These are phyloP conservation scores for Hapsidospora chrysogenum DNA, from an alignment of 495 filamentous ascomycete genomes.

Conservation along the genomic window DNA sequence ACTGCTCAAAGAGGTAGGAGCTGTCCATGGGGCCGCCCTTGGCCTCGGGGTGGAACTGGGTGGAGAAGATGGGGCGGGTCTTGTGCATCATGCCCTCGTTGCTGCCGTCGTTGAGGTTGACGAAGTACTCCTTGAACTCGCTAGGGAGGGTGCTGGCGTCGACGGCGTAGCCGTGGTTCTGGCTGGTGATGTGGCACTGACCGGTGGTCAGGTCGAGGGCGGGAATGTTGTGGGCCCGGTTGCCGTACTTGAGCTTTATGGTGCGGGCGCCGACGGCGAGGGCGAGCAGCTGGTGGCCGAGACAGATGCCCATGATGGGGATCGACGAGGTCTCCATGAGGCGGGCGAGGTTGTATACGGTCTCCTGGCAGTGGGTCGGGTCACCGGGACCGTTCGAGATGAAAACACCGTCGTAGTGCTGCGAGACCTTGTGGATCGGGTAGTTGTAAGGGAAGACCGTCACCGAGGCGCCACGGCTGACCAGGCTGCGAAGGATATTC, in stretches of 20 bases:
- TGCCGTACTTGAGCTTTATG: slow-evolving; percentile 93
- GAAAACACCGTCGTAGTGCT: slow-evolving; percentile 96
- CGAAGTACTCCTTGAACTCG: slow-evolving; percentile 92
- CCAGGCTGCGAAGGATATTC: slow-evolving; percentile 91
- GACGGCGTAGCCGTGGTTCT: slow-evolving; percentile 98
- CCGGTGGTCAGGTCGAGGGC: slow-evolving; percentile 87
- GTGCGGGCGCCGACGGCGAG: slow-evolving; percentile 73
- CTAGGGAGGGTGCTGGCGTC: slow-evolving; percentile 64
- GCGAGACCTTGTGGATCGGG: slow-evolving; percentile 92
- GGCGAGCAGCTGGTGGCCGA: slow-evolving; percentile 79
- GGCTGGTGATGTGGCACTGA: slow-evolving; percentile 92
- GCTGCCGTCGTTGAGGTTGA: slow-evolving; percentile 88
- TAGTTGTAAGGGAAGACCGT: slow-evolving; percentile 93
- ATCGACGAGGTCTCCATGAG: slow-evolving; percentile 81
- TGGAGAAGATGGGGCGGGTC: slow-evolving; percentile 90
- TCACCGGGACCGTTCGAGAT: slow-evolving; percentile 97
- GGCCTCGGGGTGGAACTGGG: slow-evolving; percentile 96
- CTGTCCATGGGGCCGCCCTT: slow-evolving; percentile 92
- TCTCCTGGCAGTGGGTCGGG: slow-evolving; percentile 86
- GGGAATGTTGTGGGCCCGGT: slow-evolving; percentile 96
- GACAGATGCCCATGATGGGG: slow-evolving; percentile 93
- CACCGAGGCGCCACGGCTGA: slow-evolving; percentile 70
- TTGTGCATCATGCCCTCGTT: slow-evolving; percentile 96
- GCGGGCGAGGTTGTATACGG: slow-evolving; percentile 74
- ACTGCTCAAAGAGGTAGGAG: slow-evolving; percentile 88